Evolutionary conservation across 495 filamentous ascomycete species (phyloP).

Genomic region (Penicillium canariense): DNA sequence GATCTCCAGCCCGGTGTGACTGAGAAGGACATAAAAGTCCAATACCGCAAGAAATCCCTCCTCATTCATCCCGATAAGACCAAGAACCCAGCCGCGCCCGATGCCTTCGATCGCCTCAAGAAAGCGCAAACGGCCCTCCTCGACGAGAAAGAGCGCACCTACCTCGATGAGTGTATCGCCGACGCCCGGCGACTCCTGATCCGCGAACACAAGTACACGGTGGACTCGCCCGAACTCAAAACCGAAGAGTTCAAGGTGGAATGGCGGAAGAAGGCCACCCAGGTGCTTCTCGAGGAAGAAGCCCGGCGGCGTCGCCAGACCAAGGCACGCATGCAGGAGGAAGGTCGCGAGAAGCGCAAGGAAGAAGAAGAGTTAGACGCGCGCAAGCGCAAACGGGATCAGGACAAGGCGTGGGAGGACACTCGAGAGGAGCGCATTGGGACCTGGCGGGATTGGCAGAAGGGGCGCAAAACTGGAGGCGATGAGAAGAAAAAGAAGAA

Average conservation of each 20-base stretch:
- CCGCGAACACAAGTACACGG: slow-evolving; percentile 86
- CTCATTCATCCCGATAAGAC: slow-evolving; percentile 99
- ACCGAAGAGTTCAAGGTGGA: slow-evolving; percentile 71
- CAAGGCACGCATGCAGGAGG: slow-evolving; percentile 95
- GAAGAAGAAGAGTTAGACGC: slow-evolving; percentile 82
- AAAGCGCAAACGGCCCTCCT: slow-evolving; percentile 88
- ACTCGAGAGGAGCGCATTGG: slow-evolving; percentile 87
- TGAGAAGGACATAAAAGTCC: slow-evolving; percentile 91
- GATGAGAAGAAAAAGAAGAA: slow-evolving; percentile 75
- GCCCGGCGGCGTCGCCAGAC: slow-evolving; percentile 76
- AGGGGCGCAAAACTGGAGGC: slow-evolving; percentile 52
- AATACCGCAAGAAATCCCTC: slow-evolving; percentile 93
- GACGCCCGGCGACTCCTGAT: slow-evolving; percentile 94
- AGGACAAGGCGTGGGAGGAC: slow-evolving; percentile 91
- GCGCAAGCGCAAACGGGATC: slow-evolving; percentile 88
- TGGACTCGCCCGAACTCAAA: slow-evolving; percentile 83
- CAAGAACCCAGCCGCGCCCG: slow-evolving; percentile 82
- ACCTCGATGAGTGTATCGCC: slow-evolving; percentile 90
- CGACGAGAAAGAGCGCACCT: slow-evolving; percentile 86
- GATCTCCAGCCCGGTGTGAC: slow-evolving; percentile 94
- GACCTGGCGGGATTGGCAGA: slow-evolving; percentile 92
- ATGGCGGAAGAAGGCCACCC: slow-evolving; percentile 89
- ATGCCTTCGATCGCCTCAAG: slow-evolving; percentile 95
- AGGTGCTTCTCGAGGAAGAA: slow-evolving; percentile 92
- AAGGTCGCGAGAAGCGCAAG: slow-evolving; percentile 85